phyloP scores from a whole-genome alignment of 306 rosid genomes.

The Boehmeria nivea region DNA sequence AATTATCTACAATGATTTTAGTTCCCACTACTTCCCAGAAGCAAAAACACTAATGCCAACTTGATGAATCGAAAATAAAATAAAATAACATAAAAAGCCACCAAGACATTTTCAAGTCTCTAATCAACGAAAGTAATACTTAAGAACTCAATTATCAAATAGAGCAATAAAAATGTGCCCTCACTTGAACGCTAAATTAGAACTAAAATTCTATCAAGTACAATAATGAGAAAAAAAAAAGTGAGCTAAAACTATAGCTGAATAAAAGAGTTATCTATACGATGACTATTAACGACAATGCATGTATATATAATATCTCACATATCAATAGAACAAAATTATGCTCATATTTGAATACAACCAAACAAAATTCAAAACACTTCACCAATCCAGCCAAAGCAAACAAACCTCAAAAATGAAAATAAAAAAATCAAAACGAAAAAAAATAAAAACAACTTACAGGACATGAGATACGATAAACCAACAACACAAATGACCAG shows the following conservation, averaged over 20 bases:
- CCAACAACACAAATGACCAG: conserved; percentile 78
- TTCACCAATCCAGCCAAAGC: conserved; percentile 4
- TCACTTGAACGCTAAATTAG: too few relatives aligned
- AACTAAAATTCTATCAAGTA: too few relatives aligned
- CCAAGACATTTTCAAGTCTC: too few relatives aligned
- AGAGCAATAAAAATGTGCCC: too few relatives aligned
- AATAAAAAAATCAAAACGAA: not conserved
- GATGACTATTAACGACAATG: not conserved
- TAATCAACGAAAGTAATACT: too few relatives aligned
- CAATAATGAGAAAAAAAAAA: too few relatives aligned
- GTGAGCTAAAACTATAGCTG: too few relatives aligned
- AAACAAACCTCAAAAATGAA: not conserved
- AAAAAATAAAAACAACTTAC: conserved; percentile 39
- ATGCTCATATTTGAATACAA: not conserved
- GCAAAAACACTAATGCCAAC: not conserved
- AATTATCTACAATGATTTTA: too few relatives aligned
- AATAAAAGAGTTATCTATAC: too few relatives aligned
- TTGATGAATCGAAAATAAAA: conserved; percentile 6
- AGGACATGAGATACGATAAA: conserved; percentile 87
- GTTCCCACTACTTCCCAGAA: not conserved
- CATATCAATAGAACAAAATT: not conserved
- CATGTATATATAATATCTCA: not conserved
- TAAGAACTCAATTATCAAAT: too few relatives aligned
- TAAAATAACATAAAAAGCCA: not conserved
- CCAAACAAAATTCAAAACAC: not conserved